Evolutionary conservation across 2,329 filamentous ascomycete genomes (phyloP).

Genomic region (Hyphodiscus sp.): DNA sequence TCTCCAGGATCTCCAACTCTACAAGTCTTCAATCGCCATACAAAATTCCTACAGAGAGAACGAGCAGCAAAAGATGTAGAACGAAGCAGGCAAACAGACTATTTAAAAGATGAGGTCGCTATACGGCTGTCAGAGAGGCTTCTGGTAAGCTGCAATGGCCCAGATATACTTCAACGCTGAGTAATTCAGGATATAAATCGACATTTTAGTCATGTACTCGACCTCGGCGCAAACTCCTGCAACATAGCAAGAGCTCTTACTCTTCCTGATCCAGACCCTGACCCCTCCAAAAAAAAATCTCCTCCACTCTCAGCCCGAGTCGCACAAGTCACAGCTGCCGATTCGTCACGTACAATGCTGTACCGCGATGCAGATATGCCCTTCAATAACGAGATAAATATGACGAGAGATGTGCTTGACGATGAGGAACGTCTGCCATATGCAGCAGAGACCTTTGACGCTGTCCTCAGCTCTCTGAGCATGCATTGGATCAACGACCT

Average conservation of each 20-base stretch:
- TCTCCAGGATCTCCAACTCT: slow-evolving; percentile 70
- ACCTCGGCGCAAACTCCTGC: slow-evolving; percentile 92
- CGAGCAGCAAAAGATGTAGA: slow-evolving; percentile 67
- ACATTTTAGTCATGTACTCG: slow-evolving; percentile 74
- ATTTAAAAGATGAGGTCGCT: slow-evolving; percentile 89
- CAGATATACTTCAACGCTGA: slow-evolving; percentile 12
- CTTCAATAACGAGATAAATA: slow-evolving; percentile 67
- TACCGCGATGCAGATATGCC: slow-evolving; percentile 70
- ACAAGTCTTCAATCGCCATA: slow-evolving; percentile 83
- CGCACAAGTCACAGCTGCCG: slow-evolving; percentile 68
- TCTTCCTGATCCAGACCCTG: slow-evolving; percentile 58
- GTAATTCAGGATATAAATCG: slow-evolving; percentile 79
- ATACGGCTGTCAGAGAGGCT: slow-evolving; percentile 76
- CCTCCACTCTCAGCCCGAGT: slow-evolving; percentile 67
- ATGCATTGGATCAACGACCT: slow-evolving; percentile 98
- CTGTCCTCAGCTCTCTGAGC: slow-evolving; percentile 81
- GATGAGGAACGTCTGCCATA: slow-evolving; percentile 73
- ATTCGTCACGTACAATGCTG: slow-evolving; percentile 71
- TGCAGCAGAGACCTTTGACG: slow-evolving; percentile 71
- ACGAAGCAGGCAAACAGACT: slow-evolving; percentile 75
- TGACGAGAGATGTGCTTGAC: slow-evolving; percentile 68
- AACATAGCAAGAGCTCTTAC: slow-evolving; percentile 82
- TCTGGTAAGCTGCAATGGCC: slow-evolving; percentile 46
- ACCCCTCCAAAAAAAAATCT: slow-evolving; percentile 44
- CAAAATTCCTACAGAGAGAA: slow-evolving; percentile 90